Base-by-base conservation (phyloP, 768 basidiomycete species). In the Suillus decipiens region DNA sequence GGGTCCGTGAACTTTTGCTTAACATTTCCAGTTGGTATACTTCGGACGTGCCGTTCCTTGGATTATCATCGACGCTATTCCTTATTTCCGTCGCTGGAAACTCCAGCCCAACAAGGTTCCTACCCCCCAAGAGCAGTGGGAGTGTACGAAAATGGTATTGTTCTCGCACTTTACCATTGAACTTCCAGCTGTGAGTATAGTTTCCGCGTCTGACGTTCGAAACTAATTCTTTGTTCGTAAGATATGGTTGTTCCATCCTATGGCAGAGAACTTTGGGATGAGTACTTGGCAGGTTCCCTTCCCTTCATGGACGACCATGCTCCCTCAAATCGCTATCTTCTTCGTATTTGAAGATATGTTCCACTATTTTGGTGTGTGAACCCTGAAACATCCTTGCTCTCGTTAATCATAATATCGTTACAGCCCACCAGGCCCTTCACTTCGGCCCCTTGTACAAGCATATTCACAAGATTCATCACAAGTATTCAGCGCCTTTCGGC, bases 391-490 rank as follows among this genome's bases (percentile, higher is more conserved):
- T 53, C 28, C 33, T 8, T 12, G 12, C 8, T 62, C 33, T 61
- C 31, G 2, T 39, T 64, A 57, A 70, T 66, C 1, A n/a, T 1
- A 5, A 42, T 14, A 7, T 22, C 33, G 12, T 59, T 63, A 60
- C 70, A 90, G 95, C 94, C 31, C 95, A 99, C 78, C 89, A 93
- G 69, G 88, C 89, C 3, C 85, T 98, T 19, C 96, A 99, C 78
- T 90, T 84, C 66, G 89, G 92, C 59, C 73, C 83, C 1, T 81
- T 96, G 59, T 96, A 96, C 83, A 93, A 90, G 76, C 82, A 95
- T 75, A 93, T 97, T 67, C 95, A 97, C 85, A 96, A 97, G 78
- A 82, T 99, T 41, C 97, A 99, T 76, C 97, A 99, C 86, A 93
- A 95, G 72, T 97, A 94, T 77, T 90, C 90, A 10, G 96, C 96